Percentiles rank a stretch among this genome's conserved stretches.
Evolutionary conservation across 129 eudicot genomes (phyloP).

Genomic region (Arctium minus): DNA sequence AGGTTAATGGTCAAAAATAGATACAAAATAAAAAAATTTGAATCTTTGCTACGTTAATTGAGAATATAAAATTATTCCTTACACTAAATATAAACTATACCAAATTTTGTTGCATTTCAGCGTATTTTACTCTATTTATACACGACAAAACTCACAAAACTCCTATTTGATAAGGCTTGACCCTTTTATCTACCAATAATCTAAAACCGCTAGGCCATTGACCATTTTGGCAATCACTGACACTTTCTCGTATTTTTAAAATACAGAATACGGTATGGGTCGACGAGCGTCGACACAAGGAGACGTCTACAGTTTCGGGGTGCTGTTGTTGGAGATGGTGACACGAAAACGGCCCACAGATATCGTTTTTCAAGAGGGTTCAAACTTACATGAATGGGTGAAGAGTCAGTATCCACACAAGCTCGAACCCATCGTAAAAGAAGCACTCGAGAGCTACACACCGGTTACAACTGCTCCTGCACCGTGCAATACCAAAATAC

Average conservation of each 20-base stretch:
- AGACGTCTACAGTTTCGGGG: constrained; percentile 76
- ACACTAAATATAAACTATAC: too few relatives aligned
- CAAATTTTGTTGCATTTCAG: too few relatives aligned
- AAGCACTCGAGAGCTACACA: constrained; percentile 27
- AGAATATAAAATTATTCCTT: too few relatives aligned
- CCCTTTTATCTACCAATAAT: too few relatives aligned
- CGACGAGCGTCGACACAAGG: constrained; percentile 67
- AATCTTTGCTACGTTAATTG: not conserved
- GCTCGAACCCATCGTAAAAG: constrained; percentile 53
- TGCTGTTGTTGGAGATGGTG: constrained; percentile 57
- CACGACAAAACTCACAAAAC: too few relatives aligned
- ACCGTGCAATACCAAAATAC: constrained; percentile 13
- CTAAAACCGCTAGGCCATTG: not conserved
- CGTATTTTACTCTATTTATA: too few relatives aligned
- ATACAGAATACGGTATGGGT: constrained; percentile 90
- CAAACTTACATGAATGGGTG: constrained; percentile 70
- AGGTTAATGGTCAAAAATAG: not conserved
- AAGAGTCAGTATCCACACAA: constrained; percentile 58
- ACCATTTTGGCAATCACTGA: not conserved
- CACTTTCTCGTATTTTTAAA: not conserved
- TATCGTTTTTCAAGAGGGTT: constrained; percentile 37
- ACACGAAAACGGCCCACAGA: constrained; percentile 76
- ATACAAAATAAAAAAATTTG: too few relatives aligned
- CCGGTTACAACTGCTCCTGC: not conserved
- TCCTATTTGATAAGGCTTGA: not conserved